These are phyloP conservation scores for Chaetomium sp. DNA, from an alignment of 2,329 filamentous ascomycete species.

Conservation along the genomic window DNA sequence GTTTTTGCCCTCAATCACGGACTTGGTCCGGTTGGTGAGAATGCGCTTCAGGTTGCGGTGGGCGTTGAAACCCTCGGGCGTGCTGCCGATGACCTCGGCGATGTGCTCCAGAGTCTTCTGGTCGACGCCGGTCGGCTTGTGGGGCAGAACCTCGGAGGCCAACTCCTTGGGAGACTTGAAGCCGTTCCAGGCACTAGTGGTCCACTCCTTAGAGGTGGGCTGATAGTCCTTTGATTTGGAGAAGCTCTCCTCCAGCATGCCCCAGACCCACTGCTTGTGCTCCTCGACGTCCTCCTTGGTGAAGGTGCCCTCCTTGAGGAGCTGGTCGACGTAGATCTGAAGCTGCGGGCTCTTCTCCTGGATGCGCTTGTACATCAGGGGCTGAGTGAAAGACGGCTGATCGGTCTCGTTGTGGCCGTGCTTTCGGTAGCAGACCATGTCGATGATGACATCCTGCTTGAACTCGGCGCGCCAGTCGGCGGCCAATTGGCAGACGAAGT, in stretches of 20 bases:
- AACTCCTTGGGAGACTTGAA: conserved; percentile 99
- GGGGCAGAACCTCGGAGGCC: conserved; percentile 88
- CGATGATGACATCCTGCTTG: conserved; percentile 96
- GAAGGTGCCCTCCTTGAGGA: conserved; percentile 90
- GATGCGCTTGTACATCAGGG: conserved; percentile 99
- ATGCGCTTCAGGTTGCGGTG: conserved; percentile 99
- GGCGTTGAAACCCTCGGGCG: conserved; percentile 82
- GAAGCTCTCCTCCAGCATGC: conserved; percentile 98
- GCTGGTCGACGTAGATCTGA: conserved; percentile 87
- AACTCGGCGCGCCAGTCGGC: conserved; percentile 98
- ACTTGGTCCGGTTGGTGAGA: conserved; percentile 84
- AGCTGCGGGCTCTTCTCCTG: conserved; percentile 80
- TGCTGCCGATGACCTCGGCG: conserved; percentile 73
- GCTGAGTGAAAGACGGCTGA: conserved; percentile 99
- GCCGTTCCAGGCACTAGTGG: conserved; percentile 97
- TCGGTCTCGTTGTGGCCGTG: conserved; percentile 99
- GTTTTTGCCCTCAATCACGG: conserved; percentile 84
- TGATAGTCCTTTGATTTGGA: conserved; percentile 96
- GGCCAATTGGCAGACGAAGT: conserved; percentile 96
- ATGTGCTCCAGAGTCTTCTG: conserved; percentile 75
- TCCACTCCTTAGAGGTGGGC: conserved; percentile 95
- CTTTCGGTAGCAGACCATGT: conserved; percentile 98
- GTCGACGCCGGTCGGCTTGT: conserved; percentile 83
- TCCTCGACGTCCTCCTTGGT: conserved; percentile 97
- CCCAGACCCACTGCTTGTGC: conserved; percentile 99